Percentiles rank a stretch among this genome's conserved stretches.
These are phyloP conservation scores for Populus pruinosa DNA, from an alignment of 345 rosid species.

Conservation along the genomic window DNA sequence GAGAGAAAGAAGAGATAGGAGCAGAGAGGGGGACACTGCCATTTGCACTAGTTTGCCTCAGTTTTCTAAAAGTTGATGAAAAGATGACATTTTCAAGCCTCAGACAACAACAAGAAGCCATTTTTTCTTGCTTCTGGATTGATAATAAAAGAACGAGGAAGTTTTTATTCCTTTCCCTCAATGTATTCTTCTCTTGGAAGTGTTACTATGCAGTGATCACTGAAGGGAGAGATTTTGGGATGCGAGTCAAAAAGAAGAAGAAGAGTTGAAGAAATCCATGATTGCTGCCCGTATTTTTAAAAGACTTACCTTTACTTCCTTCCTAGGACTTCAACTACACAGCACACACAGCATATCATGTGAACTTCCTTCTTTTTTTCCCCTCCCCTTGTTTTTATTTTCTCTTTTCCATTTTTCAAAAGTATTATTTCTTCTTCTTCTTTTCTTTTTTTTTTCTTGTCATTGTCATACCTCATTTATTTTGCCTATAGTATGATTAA, in stretches of 20 bases:
- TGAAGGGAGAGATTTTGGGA: neutral
- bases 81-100: slow-evolving; percentile 35
- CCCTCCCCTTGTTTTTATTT: neutral
- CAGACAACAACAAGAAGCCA: slow-evolving; percentile 39
- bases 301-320: neutral
- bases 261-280: neutral
- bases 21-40: neutral
- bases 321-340: too few relatives aligned
- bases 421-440: neutral
- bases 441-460: too few relatives aligned
- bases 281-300: neutral
- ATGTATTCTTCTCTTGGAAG: neutral
- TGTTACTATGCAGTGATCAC: neutral
- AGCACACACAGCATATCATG: neutral
- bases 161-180: neutral
- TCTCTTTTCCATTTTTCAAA: neutral
- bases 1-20: slow-evolving; percentile 24
- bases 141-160: neutral
- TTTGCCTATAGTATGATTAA: too few relatives aligned
- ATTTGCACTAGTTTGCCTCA: slow-evolving; percentile 2
- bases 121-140: slow-evolving; percentile 10
- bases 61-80: slow-evolving; percentile 11
- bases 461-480: too few relatives aligned
- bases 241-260: neutral
- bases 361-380: neutral